Conservation (phyloP, 176 grass and related monocot species). For the Aegilops speltoides region DNA sequence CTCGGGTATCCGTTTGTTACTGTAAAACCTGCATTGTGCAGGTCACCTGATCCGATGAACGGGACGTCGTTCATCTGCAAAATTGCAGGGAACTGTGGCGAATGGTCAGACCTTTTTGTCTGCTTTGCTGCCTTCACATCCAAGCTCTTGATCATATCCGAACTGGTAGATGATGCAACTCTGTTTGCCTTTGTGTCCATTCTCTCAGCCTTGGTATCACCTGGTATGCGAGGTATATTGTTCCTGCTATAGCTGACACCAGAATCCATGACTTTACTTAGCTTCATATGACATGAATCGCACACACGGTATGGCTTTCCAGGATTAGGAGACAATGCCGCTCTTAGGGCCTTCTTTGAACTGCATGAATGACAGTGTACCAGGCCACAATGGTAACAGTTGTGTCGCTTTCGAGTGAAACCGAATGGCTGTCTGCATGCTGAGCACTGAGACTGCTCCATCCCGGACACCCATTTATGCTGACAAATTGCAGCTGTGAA, state of each 20-base stretch:
- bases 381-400: slow-evolving; percentile 95
- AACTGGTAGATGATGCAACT: slow-evolving; percentile 47
- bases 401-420: slow-evolving; percentile 96
- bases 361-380: slow-evolving; percentile 96
- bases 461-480: slow-evolving; percentile 93
- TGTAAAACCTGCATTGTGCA: slow-evolving; percentile 37
- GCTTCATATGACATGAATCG: slow-evolving; percentile 85
- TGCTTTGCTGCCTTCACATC: slow-evolving; percentile 84
- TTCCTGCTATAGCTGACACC: slow-evolving; percentile 44
- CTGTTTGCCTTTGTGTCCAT: slow-evolving; percentile 43
- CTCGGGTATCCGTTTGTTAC: slow-evolving; percentile 26
- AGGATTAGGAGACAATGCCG: slow-evolving; percentile 92
- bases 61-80: slow-evolving; percentile 73
- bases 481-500: slow-evolving; percentile 91
- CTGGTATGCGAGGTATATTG: slow-evolving; percentile 21
- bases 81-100: slow-evolving; percentile 44
- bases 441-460: slow-evolving; percentile 92
- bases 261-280: slow-evolving; percentile 84
- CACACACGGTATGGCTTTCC: slow-evolving; percentile 92
- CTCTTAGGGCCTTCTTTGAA: slow-evolving; percentile 82
- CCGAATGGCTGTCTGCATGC: slow-evolving; percentile 95
- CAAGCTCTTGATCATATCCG: slow-evolving; percentile 86
- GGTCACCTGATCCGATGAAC: slow-evolving; percentile 54
- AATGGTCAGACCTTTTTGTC: slow-evolving; percentile 60
- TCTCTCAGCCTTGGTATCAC: slow-evolving; percentile 47